Base-by-base conservation (phyloP, 495 filamentous ascomycete genomes). In the Cairneyella variabilis region DNA sequence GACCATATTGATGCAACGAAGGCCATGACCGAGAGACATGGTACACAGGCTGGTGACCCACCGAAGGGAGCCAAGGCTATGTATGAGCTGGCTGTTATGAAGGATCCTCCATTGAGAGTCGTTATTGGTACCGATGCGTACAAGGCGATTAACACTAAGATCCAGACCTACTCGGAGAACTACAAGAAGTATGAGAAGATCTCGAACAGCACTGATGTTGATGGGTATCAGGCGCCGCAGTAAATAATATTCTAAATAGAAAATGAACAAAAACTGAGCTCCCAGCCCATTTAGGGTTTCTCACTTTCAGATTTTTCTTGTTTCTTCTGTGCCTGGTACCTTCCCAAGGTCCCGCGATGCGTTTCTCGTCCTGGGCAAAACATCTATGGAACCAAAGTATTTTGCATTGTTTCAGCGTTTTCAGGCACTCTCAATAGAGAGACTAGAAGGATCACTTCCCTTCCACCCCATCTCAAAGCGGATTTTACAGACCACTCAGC, bases 1-100 rank as follows among this genome's bases (percentile, higher is more conserved):
- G 72, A 74, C 46, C 71, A 75, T 50, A 65, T 77, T 11, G 58
- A 76, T 40, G 69, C 65, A 0, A 65, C 69, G 56, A 59, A 64
- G 56, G 41, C 26, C 0, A 72, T 72, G 65, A 58, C 54, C 4
- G 53, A 62, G 22, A 52, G 67, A 16, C 53, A 76, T 50, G 67
- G 66, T 5, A 69, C 60, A 2, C 72, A 76, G 42, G 64, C 67
- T 22, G 74, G 74, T 16, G 74, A 76, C 49, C 72, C 71, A 12
- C 22, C 23, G 0, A 78, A 76, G 43, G 75, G 63, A 0, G 72
- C 71, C 3, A 63, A 71, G 26, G 71, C 62, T 1, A 71, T 75
- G 64, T 78, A 75, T 49, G 69, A 78, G 37, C 49, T 78, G 9
- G 73, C 74, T 0, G 53, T 72, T 20, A 69, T 76, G 66, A 47